Evolutionary conservation across 768 basidiomycete genomes (phyloP).

Genomic region (Lepiota venenata): DNA sequence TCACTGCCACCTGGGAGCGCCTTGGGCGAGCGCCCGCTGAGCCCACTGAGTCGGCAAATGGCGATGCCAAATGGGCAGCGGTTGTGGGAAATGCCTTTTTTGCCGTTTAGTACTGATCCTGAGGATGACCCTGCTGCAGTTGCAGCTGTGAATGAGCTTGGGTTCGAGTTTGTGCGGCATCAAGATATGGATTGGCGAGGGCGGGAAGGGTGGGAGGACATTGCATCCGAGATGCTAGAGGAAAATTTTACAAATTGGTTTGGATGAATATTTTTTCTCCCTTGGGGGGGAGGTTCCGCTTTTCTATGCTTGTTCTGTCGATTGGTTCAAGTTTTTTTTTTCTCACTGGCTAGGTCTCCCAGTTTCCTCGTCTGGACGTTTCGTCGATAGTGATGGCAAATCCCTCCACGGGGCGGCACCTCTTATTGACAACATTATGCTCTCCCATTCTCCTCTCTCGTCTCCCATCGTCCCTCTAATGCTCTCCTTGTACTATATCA

Average conservation of each 20-base stretch:
- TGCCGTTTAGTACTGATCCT: slow-evolving; percentile 1
- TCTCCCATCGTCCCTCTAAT: neutral
- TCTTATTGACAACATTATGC: neutral
- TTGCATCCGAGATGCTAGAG: slow-evolving; percentile 4
- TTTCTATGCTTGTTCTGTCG: neutral
- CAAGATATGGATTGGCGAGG: slow-evolving; percentile 2
- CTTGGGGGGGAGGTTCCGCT: neutral
- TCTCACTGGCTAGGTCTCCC: neutral
- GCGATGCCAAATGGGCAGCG: slow-evolving; percentile 9
- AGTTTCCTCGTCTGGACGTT: neutral
- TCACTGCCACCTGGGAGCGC: neutral
- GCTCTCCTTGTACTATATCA: too few relatives aligned
- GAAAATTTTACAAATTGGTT: slow-evolving; percentile 8
- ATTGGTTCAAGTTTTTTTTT: neutral
- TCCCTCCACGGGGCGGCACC: neutral
- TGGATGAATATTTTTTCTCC: neutral
- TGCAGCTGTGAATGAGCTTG: slow-evolving; percentile 4
- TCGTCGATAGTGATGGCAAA: neutral
- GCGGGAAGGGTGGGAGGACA: slow-evolving; percentile 9
- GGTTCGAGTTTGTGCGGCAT: slow-evolving; percentile 5
- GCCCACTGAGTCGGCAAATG: slow-evolving; percentile 4
- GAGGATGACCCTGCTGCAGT: neutral
- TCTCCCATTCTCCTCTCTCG: neutral
- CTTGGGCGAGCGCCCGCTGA: neutral
- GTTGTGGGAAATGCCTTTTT: slow-evolving; percentile 4